Conservation (phyloP, 176 grass and related monocot species). For the Coix lacrymajobi region DNA sequence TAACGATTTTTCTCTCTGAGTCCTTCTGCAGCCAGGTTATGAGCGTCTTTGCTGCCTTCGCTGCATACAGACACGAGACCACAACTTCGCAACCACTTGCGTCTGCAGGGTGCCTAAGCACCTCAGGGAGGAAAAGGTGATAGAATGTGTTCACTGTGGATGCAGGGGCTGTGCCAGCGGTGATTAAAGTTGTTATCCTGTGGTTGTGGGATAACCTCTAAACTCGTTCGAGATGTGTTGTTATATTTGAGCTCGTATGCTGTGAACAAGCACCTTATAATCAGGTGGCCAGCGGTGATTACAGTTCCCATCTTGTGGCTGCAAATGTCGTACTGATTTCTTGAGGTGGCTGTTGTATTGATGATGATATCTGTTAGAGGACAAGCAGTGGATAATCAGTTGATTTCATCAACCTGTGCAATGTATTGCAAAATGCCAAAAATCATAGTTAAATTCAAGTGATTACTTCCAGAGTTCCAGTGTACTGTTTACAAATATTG, state of each 20-base stretch:
- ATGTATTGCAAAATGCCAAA: background rate
- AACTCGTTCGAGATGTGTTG: background rate
- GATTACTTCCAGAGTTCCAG: background rate
- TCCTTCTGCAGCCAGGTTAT: slow-evolving; percentile 49
- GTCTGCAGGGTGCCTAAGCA: slow-evolving; percentile 78
- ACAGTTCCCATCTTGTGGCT: background rate
- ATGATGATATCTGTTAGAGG: background rate
- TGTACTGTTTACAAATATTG: background rate
- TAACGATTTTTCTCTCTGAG: background rate
- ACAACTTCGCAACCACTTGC: slow-evolving; percentile 74
- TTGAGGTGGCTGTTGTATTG: background rate
- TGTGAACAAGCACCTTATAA: background rate
- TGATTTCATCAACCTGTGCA: background rate
- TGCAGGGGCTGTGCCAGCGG: slow-evolving; percentile 78
- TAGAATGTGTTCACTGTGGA: slow-evolving; percentile 83
- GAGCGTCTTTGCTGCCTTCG: slow-evolving; percentile 75
- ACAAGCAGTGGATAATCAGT: background rate
- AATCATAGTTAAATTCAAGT: background rate
- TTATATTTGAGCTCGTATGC: background rate
- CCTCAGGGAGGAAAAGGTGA: slow-evolving; percentile 73
- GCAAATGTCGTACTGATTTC: background rate
- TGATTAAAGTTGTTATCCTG: slow-evolving; percentile 27
- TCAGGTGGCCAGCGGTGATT: background rate
- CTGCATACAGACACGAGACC: slow-evolving; percentile 77
- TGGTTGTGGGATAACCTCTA: background rate